A percentile compares a stretch with the other conserved stretches of the same genome.
These are phyloP conservation scores for Malassezia japonica DNA, from an alignment of 1,284 basidiomycete genomes.

Conservation along the genomic window DNA sequence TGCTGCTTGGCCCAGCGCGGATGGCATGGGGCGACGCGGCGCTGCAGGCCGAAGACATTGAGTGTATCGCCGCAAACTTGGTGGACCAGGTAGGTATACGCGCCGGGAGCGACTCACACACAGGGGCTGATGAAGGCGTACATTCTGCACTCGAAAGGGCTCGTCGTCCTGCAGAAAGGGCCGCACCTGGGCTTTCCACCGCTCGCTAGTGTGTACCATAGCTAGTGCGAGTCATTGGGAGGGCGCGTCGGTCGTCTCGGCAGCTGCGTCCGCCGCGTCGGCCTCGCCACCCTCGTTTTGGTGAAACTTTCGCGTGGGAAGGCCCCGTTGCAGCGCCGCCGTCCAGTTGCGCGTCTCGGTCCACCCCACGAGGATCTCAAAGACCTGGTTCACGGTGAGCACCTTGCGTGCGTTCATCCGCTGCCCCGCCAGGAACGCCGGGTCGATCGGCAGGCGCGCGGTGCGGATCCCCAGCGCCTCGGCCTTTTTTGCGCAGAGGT, in stretches of 20 bases:
- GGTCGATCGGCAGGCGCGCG: constrained; percentile 73
- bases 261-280: neutral
- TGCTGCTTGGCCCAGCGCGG: constrained; percentile 38
- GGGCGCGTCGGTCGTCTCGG: neutral
- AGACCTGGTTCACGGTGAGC: constrained; percentile 88
- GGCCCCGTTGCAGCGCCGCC: constrained; percentile 61
- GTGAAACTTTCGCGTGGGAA: constrained; percentile 75
- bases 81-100: constrained; percentile 46
- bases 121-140: constrained; percentile 50
- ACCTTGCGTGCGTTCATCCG: constrained; percentile 77
- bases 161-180: constrained; percentile 49
- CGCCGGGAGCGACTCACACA: neutral
- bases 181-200: constrained; percentile 47
- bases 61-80: constrained; percentile 48
- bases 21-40: constrained; percentile 41
- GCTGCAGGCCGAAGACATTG: constrained; percentile 48
- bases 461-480: constrained; percentile 63
- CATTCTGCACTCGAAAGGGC: constrained; percentile 46
- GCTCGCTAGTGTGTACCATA: constrained; percentile 23
- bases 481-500: constrained; percentile 76
- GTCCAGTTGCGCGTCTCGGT: constrained; percentile 50
- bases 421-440: constrained; percentile 6
- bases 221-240: neutral
- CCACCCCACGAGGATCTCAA: constrained; percentile 86
- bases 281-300: neutral